Evolutionary conservation across 169 alveolate genomes (phyloP).

Genomic region (Eimeria sp.): DNA sequence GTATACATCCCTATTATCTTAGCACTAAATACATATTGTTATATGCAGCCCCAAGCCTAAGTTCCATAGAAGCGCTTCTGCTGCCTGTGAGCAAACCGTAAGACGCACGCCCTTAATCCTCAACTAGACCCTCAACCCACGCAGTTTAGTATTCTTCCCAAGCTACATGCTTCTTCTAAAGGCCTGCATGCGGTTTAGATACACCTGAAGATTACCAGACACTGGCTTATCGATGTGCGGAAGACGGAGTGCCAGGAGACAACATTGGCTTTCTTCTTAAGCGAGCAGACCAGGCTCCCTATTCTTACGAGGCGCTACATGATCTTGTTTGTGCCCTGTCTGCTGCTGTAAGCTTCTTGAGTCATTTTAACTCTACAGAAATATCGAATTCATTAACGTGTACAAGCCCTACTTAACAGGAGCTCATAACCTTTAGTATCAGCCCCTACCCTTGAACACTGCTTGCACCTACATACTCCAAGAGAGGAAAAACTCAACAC

Average conservation of each 20-base stretch:
- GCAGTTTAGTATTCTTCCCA: too few species aligned
- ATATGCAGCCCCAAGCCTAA: too few species aligned
- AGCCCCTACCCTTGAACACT: too few species aligned
- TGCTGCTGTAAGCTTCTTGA: slow-evolving; percentile 34
- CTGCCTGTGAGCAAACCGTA: too few species aligned
- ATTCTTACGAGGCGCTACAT: slow-evolving; percentile 76
- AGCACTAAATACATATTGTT: not conserved
- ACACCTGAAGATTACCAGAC: not conserved
- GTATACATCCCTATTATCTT: not conserved
- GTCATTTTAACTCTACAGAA: too few species aligned
- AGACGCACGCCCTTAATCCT: too few species aligned
- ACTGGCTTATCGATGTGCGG: not conserved
- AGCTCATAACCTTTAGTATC: too few species aligned
- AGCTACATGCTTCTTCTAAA: not conserved
- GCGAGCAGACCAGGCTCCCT: slow-evolving; percentile 70
- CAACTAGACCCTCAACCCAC: too few species aligned
- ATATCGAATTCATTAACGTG: too few species aligned
- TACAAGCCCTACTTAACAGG: too few species aligned
- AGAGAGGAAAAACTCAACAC: not conserved
- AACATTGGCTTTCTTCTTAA: slow-evolving; percentile 42
- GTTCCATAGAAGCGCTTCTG: too few species aligned
- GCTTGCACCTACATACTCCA: not conserved
- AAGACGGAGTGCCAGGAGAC: not conserved
- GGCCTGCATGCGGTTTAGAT: not conserved
- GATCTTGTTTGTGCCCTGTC: slow-evolving; percentile 73